phyloP scores from a whole-genome alignment of 2,329 filamentous ascomycete genomes.

The Aspergillus sp. region DNA sequence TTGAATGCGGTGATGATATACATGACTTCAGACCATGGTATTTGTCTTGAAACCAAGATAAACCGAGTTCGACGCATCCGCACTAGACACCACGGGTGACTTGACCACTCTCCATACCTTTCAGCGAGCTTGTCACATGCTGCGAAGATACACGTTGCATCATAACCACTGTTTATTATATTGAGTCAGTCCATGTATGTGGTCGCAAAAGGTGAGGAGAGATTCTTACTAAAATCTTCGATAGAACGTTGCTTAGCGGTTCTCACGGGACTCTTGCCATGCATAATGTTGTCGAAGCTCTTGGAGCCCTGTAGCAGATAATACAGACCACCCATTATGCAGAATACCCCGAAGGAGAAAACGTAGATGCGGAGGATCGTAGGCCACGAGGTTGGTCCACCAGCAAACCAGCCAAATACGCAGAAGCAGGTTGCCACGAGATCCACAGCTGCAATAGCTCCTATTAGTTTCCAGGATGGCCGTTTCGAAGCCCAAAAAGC shows the following conservation, averaged over 20 bases:
- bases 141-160: conserved; percentile 88
- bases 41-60: neutral
- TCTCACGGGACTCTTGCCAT: conserved; percentile 77
- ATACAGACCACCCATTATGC: conserved; percentile 74
- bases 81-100: neutral
- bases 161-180: conserved; percentile 66
- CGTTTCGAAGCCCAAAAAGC: conserved; percentile 77
- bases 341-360: conserved; percentile 88
- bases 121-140: conserved; percentile 71
- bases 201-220: neutral
- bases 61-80: neutral
- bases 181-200: conserved; percentile 50
- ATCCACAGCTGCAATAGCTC: conserved; percentile 79
- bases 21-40: neutral
- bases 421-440: conserved; percentile 83
- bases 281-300: conserved; percentile 90
- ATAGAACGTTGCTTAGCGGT: conserved; percentile 78
- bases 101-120: conserved; percentile 8
- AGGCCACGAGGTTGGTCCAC: conserved; percentile 72
- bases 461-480: conserved; percentile 52
- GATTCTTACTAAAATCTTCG: conserved; percentile 80
- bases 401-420: conserved; percentile 80
- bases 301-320: conserved; percentile 79
- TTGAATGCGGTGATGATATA: neutral
- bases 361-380: conserved; percentile 87